Conservation (phyloP, 163 green algal genomes). For the Scenedesmus sp. region DNA sequence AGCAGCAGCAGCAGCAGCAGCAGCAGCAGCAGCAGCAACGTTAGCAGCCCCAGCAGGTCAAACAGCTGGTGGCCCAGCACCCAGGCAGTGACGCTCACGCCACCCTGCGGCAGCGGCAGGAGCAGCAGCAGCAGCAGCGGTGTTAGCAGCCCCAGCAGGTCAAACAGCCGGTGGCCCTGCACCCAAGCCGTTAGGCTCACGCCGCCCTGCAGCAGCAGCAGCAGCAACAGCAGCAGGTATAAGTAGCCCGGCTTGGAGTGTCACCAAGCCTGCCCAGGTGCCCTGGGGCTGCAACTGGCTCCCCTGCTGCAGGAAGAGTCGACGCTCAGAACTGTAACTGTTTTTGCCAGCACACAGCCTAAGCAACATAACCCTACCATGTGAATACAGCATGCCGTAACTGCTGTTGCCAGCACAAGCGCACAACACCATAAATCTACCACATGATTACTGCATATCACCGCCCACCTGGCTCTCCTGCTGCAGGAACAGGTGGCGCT, state of each 20-base stretch:
- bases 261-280: too few species aligned
- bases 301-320: too few species aligned
- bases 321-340: too few species aligned
- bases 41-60: conserved; percentile 8
- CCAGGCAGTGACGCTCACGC: background rate
- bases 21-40: background rate
- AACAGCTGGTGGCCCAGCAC: conserved; percentile 28
- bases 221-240: background rate
- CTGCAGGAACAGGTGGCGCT: conserved; percentile 39
- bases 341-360: too few species aligned
- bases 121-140: background rate
- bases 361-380: too few species aligned
- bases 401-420: background rate
- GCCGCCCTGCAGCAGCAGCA: conserved; percentile 8
- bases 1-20: background rate
- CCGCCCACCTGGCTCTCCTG: conserved; percentile 26
- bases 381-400: too few species aligned
- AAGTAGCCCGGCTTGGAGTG: too few species aligned
- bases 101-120: background rate
- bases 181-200: conserved; percentile 7
- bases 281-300: too few species aligned
- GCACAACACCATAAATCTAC: background rate
- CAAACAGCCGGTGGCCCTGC: conserved; percentile 36
- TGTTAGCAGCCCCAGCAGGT: conserved; percentile 14
- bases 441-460: background rate